Conservation (phyloP, 768 basidiomycete species). For the Xerocomellus dryophilus region DNA sequence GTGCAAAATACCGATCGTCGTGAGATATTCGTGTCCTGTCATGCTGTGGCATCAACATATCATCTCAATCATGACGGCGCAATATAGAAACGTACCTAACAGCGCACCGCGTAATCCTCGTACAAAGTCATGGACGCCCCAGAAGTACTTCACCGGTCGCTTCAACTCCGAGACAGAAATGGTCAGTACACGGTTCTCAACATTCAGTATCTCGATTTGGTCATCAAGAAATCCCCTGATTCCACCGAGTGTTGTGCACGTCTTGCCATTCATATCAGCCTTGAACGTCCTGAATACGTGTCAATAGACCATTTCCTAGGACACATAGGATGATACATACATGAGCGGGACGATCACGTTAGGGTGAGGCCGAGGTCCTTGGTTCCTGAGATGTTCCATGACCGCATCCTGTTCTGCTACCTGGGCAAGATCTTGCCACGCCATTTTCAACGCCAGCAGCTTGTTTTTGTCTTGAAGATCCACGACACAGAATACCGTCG, state of each 20-base stretch:
- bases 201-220: background rate
- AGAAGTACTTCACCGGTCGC: constrained; percentile 5
- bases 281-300: background rate
- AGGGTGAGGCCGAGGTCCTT: background rate
- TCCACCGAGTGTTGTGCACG: background rate
- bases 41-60: background rate
- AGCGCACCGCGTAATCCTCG: constrained; percentile 9
- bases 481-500: too few species aligned
- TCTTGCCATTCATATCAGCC: background rate
- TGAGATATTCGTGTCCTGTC: constrained; percentile 10
- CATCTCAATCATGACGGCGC: background rate
- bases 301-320: too few species aligned
- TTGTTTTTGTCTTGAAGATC: too few species aligned
- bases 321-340: background rate
- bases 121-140: constrained; percentile 14
- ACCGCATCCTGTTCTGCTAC: background rate
- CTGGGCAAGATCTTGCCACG: constrained; percentile 8
- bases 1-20: constrained; percentile 25
- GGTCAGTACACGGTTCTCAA: background rate
- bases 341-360: background rate
- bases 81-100: background rate
- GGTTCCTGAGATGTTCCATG: background rate
- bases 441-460: background rate
- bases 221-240: constrained; percentile 3
- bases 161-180: background rate